Conservation (phyloP, 495 filamentous ascomycete genomes). For the Choiromyces venosus region DNA sequence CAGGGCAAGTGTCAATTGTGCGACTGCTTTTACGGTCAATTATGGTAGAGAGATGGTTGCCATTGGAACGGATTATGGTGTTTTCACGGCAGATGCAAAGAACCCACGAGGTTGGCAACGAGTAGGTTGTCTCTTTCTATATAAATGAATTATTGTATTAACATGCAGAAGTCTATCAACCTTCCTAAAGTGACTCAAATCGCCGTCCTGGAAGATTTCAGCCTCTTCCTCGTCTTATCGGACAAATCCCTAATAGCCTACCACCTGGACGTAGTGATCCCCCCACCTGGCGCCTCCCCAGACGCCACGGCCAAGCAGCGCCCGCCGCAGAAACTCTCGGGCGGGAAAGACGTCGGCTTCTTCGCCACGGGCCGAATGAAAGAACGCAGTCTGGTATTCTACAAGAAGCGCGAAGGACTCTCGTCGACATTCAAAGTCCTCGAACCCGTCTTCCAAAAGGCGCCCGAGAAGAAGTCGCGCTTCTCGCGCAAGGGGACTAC, state of each 20-base stretch:
- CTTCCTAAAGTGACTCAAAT: slow-evolving; percentile 79
- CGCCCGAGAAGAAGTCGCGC: slow-evolving; percentile 66
- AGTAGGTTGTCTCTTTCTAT: slow-evolving; percentile 45
- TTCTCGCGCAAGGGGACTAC: slow-evolving; percentile 66
- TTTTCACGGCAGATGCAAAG: slow-evolving; percentile 76
- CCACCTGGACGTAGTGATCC: slow-evolving; percentile 83
- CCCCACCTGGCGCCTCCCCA: slow-evolving; percentile 44
- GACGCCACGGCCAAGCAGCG: slow-evolving; percentile 49
- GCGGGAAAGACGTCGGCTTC: slow-evolving; percentile 83
- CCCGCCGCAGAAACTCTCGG: slow-evolving; percentile 86
- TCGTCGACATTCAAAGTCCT: slow-evolving; percentile 94
- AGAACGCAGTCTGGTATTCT: slow-evolving; percentile 86
- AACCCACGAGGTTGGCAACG: slow-evolving; percentile 85
- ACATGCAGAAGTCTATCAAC: slow-evolving; percentile 58
- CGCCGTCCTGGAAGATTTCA: slow-evolving; percentile 91
- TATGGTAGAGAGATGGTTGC: slow-evolving; percentile 83
- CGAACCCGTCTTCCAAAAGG: slow-evolving; percentile 88
- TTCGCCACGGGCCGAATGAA: slow-evolving; percentile 96
- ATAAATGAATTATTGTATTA: slow-evolving; percentile 18
- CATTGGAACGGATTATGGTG: slow-evolving; percentile 89
- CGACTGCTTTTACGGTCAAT: slow-evolving; percentile 75
- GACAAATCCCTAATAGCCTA: slow-evolving; percentile 91
- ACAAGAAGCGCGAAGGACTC: slow-evolving; percentile 89
- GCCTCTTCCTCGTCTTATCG: slow-evolving; percentile 78
- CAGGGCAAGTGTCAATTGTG: slow-evolving; percentile 80